These are phyloP conservation scores for Penicillium canescens DNA, from an alignment of 495 filamentous ascomycete species.

Conservation along the genomic window DNA sequence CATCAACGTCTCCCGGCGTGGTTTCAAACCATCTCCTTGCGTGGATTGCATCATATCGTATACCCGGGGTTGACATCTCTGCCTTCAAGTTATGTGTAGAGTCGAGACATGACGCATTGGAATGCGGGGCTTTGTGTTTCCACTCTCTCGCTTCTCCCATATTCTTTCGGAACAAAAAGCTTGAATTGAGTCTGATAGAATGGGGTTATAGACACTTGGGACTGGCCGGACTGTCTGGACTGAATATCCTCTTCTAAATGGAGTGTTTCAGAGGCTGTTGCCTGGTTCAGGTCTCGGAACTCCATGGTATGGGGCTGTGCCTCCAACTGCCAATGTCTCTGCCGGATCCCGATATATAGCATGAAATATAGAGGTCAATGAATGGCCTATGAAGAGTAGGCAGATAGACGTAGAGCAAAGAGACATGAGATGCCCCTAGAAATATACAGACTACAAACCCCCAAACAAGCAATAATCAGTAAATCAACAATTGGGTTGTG, in stretches of 20 bases:
- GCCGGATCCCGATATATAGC: too few relatives aligned
- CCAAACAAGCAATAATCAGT: background rate
- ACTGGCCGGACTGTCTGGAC: too few relatives aligned
- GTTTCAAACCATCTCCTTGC: conserved; percentile 19
- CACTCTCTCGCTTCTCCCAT: conserved; percentile 11
- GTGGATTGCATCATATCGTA: conserved; percentile 19
- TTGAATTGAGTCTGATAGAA: background rate
- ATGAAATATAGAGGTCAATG: too few relatives aligned
- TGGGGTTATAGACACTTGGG: background rate
- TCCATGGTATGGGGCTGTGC: too few relatives aligned
- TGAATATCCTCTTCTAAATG: too few relatives aligned
- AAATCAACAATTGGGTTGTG: conserved; percentile 25
- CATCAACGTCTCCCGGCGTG: conserved; percentile 2
- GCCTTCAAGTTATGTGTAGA: background rate
- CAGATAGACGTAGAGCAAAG: background rate
- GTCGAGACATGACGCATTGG: conserved; percentile 5
- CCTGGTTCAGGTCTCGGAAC: too few relatives aligned
- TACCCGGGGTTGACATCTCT: background rate
- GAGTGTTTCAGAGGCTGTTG: too few relatives aligned
- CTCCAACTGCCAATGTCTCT: too few relatives aligned
- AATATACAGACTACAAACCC: background rate
- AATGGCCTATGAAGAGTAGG: background rate
- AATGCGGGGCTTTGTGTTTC: conserved; percentile 30
- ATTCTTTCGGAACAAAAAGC: background rate
- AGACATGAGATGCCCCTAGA: background rate